phyloP scores from a whole-genome alignment of 768 basidiomycete species.

The Termitomyces sp. region DNA sequence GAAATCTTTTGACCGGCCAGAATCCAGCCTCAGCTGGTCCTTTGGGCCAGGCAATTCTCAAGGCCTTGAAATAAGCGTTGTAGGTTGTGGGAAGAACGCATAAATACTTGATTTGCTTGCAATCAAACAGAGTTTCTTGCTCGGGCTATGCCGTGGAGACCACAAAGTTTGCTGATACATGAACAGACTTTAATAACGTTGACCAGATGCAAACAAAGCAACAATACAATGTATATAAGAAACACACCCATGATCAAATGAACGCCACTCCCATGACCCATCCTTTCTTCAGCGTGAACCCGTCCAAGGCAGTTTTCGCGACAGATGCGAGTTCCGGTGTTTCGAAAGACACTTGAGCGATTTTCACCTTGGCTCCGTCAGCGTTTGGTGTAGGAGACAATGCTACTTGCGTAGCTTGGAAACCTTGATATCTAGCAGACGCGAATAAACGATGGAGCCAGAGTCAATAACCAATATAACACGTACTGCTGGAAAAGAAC shows the following conservation, averaged over 20 bases:
- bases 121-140: neutral
- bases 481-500: constrained; percentile 92
- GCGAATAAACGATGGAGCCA: neutral
- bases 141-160: too few relatives aligned
- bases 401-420: constrained; percentile 63
- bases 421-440: constrained; percentile 71
- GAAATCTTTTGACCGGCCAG: constrained; percentile 63
- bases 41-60: constrained; percentile 51
- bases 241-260: constrained; percentile 30
- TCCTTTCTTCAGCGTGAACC: constrained; percentile 82
- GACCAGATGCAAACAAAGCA: neutral
- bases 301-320: constrained; percentile 80
- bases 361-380: constrained; percentile 64
- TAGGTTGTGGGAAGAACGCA: neutral
- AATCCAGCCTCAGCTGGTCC: constrained; percentile 64
- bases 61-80: constrained; percentile 31
- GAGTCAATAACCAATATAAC: neutral
- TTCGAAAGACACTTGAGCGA: constrained; percentile 79
- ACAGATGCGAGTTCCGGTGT: constrained; percentile 64
- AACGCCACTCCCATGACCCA: constrained; percentile 81
- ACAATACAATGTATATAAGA: constrained; percentile 8
- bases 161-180: neutral
- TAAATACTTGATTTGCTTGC: neutral
- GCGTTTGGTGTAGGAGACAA: constrained; percentile 65
- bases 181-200: neutral